Base-by-base conservation (phyloP, 2,329 filamentous ascomycete species). In the Claviceps capensis region DNA sequence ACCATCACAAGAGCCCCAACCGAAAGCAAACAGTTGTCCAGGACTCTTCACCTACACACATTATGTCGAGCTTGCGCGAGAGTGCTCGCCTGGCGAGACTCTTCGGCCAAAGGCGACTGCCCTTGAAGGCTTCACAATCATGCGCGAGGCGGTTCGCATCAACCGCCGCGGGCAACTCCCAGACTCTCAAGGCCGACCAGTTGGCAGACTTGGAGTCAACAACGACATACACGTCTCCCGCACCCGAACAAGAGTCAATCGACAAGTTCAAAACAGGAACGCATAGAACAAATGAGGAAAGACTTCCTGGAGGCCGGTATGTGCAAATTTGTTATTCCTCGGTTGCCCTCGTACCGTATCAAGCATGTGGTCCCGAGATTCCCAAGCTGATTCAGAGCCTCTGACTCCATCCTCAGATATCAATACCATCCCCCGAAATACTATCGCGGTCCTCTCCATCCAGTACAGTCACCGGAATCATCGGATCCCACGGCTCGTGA, bases 351-450 rank as follows among this genome's bases (percentile, higher is more conserved):
- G 30, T 3, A 34, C 9, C 30, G 30, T 3, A 34, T 3, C 30
- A 34, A 34, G 30, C 30, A 4, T 11, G 30, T 34, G 30, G 30
- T 34, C 11, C 9, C 30, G 30, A 34, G 30, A 34, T 34, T 16
- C 22, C 22, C 37, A 47, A 14, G 19, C 47, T 54, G 8, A 52
- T 42, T 40, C 22, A 22, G 30, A 44, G 9, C n/a, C 16, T 42
- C 16, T 16, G 16, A 11, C n/a, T 14, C 5, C 34, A 36, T n/a
- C 34, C n/a, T 16, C 56, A 95, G 91, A 77, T 98, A 97, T 72
- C 87, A 95, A 70, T 97, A 86, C 69, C 88, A 90, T 58, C 85
- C 91, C 49, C 93, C 93, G 57, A 93, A 91, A 72, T 98, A 90
- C 77, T 83, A 95, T 69, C 87, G 91, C 63, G 93, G 93, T 52